Evolutionary conservation across 1,139 yeast genomes (phyloP), one percentile per base, ranked within the genome.

Genomic region (Scheffersomyces parashehatae): DNA sequence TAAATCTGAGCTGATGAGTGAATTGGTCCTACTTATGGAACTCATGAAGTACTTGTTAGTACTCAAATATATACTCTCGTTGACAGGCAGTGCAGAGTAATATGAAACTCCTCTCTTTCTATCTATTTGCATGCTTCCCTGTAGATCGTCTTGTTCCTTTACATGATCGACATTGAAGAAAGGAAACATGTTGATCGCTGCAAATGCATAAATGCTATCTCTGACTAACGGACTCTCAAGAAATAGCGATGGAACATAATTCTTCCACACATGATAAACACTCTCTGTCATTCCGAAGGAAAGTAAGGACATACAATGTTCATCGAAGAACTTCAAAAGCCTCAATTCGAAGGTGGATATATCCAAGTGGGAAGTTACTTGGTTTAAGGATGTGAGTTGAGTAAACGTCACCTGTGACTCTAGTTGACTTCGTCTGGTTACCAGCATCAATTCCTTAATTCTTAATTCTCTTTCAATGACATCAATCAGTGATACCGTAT

Each of bases 331-430:
- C n/a, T 57, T 53, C 28, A 68, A 44, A 34, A 69, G 58, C 31
- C 68, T 54, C 29, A 58, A 53, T 46, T 70, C 74, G 44, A 68
- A 68, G 20, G 50, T 54, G 20, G 66, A 50, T 14, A 70, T 50
- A 2, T 58, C 50, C 35, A 69, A 45, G 29, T 62, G 66, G 38
- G 42, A 20, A 37, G 50, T 29, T n/a, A 31, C 11, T 13, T 31
- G 24, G 13, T 31, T 31, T 3, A 31, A n/a, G 11, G 35, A 31
- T 4, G 24, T 20, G n/a, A 31, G 10, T 20, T 31, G 20, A 14
- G 6, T n/a, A 20, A 31, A 31, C 15, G 24, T 31, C 11, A 31
- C n/a, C 4, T 20, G 26, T 20, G 8, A 6, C 3, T 20, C 26
- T 20, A 20, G 7, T 20, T 20, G 26, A 20, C 8, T 20, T 20